Base-by-base conservation (phyloP, 257 asterid genomes). In the Henckelia pumila region DNA sequence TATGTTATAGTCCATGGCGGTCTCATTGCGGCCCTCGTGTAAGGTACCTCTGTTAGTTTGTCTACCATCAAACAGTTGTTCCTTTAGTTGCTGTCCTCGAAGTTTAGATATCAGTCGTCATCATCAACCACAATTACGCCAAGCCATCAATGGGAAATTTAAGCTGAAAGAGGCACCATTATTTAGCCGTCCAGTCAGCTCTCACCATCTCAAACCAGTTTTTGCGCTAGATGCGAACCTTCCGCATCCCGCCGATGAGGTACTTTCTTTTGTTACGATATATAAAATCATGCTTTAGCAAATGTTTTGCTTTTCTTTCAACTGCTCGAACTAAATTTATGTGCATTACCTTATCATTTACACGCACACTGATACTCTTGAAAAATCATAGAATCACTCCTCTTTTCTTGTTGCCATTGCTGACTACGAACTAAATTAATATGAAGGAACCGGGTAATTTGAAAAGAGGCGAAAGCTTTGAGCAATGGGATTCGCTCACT, bases 401-500 rank as follows among this genome's bases (percentile, higher is more conserved):
- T 37, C 61, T 21, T 20, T 52, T 70, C 58, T 29, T 68, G 9
- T 58, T 53, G 1, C 37, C 37, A 6, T 59, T 70, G 28, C 65
- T 72, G 63, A 64, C 60, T 57, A 49, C 56, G 55, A 26, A 58
- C 29, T 30, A 64, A 75, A 56, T 64, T 61, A 13, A 58, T 71
- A 53, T 85, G 72, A 74, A 92, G 95, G 88, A 73, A 69, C 78
- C 82, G 21, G 81, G 30, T 66, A 76, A 74, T 24, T 60, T 68
- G 73, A 64, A 76, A 71, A 78, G 70, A 44, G 78, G 66, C 50
- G 56, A 86, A 56, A 70, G 64, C 69, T 85, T 82, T 64, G 79
- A 85, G 82, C 86, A 91, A 73, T 94, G 99, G 99, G 93, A 89
- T 79, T 94, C 91, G 21, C 75, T 79, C 77, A 81, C 95, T 47